These are phyloP conservation scores for Polyporus tsugae DNA, from an alignment of 1,284 basidiomycete genomes.

Conservation along the genomic window DNA sequence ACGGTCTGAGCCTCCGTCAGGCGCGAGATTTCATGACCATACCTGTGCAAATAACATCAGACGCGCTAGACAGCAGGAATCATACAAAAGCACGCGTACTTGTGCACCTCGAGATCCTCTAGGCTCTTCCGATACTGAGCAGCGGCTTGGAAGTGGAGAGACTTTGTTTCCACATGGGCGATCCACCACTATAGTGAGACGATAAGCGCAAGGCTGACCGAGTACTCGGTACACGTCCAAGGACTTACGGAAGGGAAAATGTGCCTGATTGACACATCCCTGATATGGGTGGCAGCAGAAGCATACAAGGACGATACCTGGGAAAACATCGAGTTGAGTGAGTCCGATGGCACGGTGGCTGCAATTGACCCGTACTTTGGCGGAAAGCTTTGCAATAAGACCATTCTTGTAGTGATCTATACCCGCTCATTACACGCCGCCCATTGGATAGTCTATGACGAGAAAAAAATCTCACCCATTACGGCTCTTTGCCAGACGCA, in stretches of 20 bases:
- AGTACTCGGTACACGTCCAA: neutral
- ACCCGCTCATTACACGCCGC: neutral
- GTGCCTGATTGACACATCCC: slow-evolving; percentile 57
- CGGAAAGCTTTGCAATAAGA: slow-evolving; percentile 87
- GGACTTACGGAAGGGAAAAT: slow-evolving; percentile 62
- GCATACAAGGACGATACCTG: slow-evolving; percentile 78
- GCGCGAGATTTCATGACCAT: slow-evolving; percentile 86
- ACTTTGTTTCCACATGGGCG: slow-evolving; percentile 85
- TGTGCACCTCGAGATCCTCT: slow-evolving; percentile 89
- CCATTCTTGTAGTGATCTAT: slow-evolving; percentile 82
- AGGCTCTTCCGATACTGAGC: slow-evolving; percentile 91
- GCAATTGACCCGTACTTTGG: slow-evolving; percentile 53
- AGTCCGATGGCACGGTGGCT: neutral
- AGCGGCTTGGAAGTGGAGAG: slow-evolving; percentile 88
- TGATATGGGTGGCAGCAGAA: slow-evolving; percentile 59
- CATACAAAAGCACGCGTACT: slow-evolving; percentile 49
- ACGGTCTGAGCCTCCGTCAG: slow-evolving; percentile 71
- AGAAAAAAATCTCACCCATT: slow-evolving; percentile 60
- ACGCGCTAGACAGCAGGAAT: neutral
- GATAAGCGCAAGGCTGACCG: neutral
- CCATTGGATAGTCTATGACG: neutral
- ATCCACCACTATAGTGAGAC: slow-evolving; percentile 73
- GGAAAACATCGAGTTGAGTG: slow-evolving; percentile 10
- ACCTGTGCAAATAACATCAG: slow-evolving; percentile 54
- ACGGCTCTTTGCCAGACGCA: slow-evolving; percentile 96